phyloP scores from a whole-genome alignment of 2,329 filamentous ascomycete species.

The Alternaria panax region DNA sequence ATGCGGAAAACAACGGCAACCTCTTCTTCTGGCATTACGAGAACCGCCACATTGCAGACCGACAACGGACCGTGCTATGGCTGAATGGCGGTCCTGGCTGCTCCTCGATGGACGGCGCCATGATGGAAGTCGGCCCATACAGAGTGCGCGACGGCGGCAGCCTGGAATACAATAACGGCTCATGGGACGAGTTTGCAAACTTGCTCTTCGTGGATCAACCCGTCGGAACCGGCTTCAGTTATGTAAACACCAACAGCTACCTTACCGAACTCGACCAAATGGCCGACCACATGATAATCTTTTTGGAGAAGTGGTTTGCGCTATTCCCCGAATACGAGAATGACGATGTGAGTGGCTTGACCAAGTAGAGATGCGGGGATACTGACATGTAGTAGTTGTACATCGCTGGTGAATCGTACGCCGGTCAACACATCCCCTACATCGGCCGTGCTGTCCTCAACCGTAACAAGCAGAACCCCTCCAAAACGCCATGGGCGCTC shows the following conservation, averaged over 20 bases:
- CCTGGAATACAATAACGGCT: constrained; percentile 85
- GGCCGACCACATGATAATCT: constrained; percentile 85
- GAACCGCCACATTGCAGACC: constrained; percentile 92
- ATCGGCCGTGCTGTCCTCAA: constrained; percentile 90
- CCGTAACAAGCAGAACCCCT: constrained; percentile 70
- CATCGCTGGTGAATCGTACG: constrained; percentile 94
- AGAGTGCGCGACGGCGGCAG: constrained; percentile 76
- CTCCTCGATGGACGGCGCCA: constrained; percentile 92
- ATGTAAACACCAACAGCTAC: constrained; percentile 88
- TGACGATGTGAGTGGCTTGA: constrained; percentile 77
- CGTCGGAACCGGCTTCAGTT: constrained; percentile 95
- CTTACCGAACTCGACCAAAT: constrained; percentile 86
- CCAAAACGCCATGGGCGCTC: constrained; percentile 73
- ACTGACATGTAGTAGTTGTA: constrained; percentile 71
- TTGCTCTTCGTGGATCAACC: constrained; percentile 96
- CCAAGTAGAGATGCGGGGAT: not conserved
- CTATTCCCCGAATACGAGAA: constrained; percentile 90
- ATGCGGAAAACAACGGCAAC: constrained; percentile 84
- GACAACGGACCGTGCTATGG: constrained; percentile 92
- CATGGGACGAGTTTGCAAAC: constrained; percentile 98
- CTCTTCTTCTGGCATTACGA: constrained; percentile 99
- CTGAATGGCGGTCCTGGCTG: constrained; percentile 96
- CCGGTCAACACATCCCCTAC: constrained; percentile 96
- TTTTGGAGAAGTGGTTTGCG: constrained; percentile 89
- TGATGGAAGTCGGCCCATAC: constrained; percentile 98